Evolutionary conservation across 305 asterid species (phyloP).

Genomic region (Solanum hybrid): DNA sequence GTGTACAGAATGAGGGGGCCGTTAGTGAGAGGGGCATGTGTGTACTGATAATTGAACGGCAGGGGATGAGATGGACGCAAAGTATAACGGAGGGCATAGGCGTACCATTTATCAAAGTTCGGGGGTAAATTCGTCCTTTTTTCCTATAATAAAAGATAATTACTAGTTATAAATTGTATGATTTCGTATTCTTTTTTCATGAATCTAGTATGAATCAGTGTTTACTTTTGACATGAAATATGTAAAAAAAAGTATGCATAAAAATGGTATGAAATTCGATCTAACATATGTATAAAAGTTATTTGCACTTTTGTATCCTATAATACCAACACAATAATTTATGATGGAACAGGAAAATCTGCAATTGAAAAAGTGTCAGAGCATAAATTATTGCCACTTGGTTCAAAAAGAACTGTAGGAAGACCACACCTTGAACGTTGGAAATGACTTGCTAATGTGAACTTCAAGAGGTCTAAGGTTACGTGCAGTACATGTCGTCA

Average conservation of each 20-base stretch:
- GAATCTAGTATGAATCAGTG: too few species aligned
- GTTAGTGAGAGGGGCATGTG: too few species aligned
- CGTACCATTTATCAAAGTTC: too few species aligned
- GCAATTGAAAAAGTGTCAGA: neutral
- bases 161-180: neutral
- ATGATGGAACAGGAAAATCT: neutral
- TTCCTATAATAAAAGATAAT: too few species aligned
- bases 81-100: too few species aligned
- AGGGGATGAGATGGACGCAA: too few species aligned
- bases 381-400: neutral
- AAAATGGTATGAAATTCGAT: too few species aligned
- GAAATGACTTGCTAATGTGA: neutral
- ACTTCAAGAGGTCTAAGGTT: neutral
- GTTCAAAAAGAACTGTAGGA: neutral
- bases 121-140: too few species aligned
- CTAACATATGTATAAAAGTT: too few species aligned
- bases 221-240: neutral
- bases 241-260: neutral
- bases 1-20: too few species aligned
- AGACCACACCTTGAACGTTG: neutral
- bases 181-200: neutral
- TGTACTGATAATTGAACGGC: too few species aligned
- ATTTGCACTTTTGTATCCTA: neutral
- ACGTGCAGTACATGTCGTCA: neutral
- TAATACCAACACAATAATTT: neutral